These are phyloP conservation scores for Phytophthora citricola DNA, from an alignment of 352 stramenopile genomes.

Conservation along the genomic window DNA sequence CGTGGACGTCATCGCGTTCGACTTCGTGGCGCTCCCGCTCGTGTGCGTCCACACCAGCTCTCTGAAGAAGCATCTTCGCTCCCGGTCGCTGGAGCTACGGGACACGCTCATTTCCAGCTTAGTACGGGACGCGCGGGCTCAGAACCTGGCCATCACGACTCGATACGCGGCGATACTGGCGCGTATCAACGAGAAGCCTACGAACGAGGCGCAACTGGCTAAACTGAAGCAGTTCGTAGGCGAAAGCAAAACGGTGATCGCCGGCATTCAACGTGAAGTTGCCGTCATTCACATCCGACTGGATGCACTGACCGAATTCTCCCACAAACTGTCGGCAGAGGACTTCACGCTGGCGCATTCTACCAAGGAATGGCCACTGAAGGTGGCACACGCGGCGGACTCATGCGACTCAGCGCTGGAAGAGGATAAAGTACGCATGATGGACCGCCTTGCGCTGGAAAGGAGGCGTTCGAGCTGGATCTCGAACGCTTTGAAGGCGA, in stretches of 20 bases:
- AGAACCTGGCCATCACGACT: slow-evolving; percentile 90
- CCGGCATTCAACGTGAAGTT: slow-evolving; percentile 80
- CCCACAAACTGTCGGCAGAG: slow-evolving; percentile 85
- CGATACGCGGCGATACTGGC: slow-evolving; percentile 90
- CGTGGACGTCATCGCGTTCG: slow-evolving; percentile 74
- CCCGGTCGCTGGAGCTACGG: slow-evolving; percentile 70
- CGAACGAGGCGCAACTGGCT: slow-evolving; percentile 92
- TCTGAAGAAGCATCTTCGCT: slow-evolving; percentile 78
- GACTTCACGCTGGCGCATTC: slow-evolving; percentile 91
- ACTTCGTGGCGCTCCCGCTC: slow-evolving; percentile 79
- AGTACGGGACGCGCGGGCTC: slow-evolving; percentile 72
- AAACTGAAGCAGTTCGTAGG: slow-evolving; percentile 91
- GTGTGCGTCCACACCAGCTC: slow-evolving; percentile 75
- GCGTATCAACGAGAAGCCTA: slow-evolving; percentile 92
- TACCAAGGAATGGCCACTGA: slow-evolving; percentile 90
- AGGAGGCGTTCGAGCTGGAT: slow-evolving; percentile 87
- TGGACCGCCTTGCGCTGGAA: slow-evolving; percentile 94
- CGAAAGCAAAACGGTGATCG: slow-evolving; percentile 81
- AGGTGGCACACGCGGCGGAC: slow-evolving; percentile 81
- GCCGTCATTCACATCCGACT: slow-evolving; percentile 77
- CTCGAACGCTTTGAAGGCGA: slow-evolving; percentile 91
- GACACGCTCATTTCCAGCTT: slow-evolving; percentile 87
- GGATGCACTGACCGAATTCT: slow-evolving; percentile 82
- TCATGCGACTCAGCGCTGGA: slow-evolving; percentile 90
- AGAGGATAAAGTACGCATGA: slow-evolving; percentile 94